Percentiles rank a stretch among this genome's conserved stretches.
phyloP scores from a whole-genome alignment of 164 flowering plant genomes.

The Vitis riparia region DNA sequence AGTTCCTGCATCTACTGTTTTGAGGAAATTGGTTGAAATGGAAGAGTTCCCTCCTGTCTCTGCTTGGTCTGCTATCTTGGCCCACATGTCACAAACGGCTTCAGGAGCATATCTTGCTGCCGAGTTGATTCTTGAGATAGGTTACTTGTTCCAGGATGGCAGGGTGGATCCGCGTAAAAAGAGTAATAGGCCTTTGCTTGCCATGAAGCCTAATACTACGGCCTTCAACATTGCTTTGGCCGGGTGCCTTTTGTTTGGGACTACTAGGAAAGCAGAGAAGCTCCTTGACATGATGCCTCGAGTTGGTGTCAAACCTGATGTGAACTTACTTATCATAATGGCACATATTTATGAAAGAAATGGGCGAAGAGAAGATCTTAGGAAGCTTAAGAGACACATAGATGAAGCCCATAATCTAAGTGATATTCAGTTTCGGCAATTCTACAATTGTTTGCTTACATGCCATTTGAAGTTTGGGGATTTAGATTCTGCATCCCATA shows the following conservation, averaged over 20 bases:
- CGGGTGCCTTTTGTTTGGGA: constrained; percentile 72
- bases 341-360: constrained; percentile 89
- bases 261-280: constrained; percentile 87
- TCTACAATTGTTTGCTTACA: constrained; percentile 78
- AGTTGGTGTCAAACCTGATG: constrained; percentile 63
- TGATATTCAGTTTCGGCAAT: constrained; percentile 71
- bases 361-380: constrained; percentile 84
- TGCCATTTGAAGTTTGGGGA: constrained; percentile 93
- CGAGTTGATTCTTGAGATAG: constrained; percentile 85
- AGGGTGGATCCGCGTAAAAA: constrained; percentile 90
- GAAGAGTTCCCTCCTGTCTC: constrained; percentile 67
- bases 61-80: constrained; percentile 83
- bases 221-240: constrained; percentile 67
- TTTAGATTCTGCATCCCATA: constrained; percentile 68
- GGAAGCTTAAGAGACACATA: constrained; percentile 76
- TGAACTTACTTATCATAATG: constrained; percentile 59
- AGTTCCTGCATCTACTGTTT: constrained; percentile 70
- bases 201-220: constrained; percentile 82
- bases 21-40: constrained; percentile 74
- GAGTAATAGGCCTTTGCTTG: constrained; percentile 66
- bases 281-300: constrained; percentile 90
- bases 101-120: constrained; percentile 77
- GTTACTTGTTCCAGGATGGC: constrained; percentile 73
- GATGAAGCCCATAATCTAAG: constrained; percentile 62
- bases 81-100: constrained; percentile 66